Evolutionary conservation across 2,329 filamentous ascomycete species (phyloP).

Genomic region (Ustulina deusta): DNA sequence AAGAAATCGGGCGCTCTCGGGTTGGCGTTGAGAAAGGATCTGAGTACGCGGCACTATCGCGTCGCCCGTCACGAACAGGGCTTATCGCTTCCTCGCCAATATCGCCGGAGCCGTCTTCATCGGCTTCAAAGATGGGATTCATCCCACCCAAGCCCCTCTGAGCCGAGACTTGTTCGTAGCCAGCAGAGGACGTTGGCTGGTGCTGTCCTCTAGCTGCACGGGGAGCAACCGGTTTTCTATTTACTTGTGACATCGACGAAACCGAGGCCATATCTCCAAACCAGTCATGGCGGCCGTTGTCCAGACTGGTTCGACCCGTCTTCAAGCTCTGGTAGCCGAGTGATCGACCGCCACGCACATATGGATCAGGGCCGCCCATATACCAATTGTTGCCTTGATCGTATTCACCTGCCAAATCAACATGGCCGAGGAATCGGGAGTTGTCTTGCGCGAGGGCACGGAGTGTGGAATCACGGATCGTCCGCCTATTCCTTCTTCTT

Average conservation of each 20-base stretch:
- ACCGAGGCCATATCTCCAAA: constrained; percentile 42
- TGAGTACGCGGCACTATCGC: constrained; percentile 49
- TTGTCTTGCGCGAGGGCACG: constrained; percentile 64
- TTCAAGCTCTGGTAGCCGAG: constrained; percentile 65
- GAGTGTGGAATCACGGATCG: constrained; percentile 59
- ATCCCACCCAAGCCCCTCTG: constrained; percentile 57
- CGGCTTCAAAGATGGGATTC: constrained; percentile 70
- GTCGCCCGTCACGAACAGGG: constrained; percentile 39
- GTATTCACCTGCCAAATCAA: constrained; percentile 54
- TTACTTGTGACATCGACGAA: constrained; percentile 37
- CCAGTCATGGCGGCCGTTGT: constrained; percentile 46
- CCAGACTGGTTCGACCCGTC: constrained; percentile 46
- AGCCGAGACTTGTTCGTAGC: constrained; percentile 48
- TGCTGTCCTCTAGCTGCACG: constrained; percentile 54
- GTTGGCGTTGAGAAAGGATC: constrained; percentile 66
- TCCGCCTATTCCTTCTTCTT: constrained; percentile 56
- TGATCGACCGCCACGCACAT: constrained; percentile 55
- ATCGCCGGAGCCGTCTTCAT: constrained; percentile 61
- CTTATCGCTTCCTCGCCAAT: constrained; percentile 50
- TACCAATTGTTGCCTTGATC: constrained; percentile 58
- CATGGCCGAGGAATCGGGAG: constrained; percentile 57
- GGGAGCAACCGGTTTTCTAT: constrained; percentile 48
- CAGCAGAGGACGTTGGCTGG: constrained; percentile 49
- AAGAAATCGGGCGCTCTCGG: constrained; percentile 43
- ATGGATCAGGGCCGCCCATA: constrained; percentile 59